Evolutionary conservation across 495 filamentous ascomycete genomes (phyloP), one percentile per base, ranked within the genome.

Genomic region (Lindgomyces ingoldianus): DNA sequence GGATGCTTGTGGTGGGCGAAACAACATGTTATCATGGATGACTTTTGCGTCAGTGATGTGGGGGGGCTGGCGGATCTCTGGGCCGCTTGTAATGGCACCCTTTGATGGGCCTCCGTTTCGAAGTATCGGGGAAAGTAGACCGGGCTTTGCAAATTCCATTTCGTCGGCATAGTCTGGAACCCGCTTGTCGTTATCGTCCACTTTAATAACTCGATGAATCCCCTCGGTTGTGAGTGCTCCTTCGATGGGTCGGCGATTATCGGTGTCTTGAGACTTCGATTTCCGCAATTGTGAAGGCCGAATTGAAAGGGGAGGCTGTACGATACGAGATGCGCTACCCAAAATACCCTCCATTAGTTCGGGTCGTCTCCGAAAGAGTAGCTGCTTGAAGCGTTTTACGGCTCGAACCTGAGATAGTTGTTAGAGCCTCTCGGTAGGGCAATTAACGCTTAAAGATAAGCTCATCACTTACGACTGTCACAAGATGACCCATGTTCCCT

Each of bases 341-440:
- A 90, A 75, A 18, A 87, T 83, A 30, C 81, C 83, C 70, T 84
- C 78, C 62, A 88, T 77, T 10, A 75, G 74, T 9, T 78, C 70
- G 18, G 76, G 84, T 12, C 76, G 68, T 47, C 62, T 74, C 74
- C 80, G 74, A 50, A 69, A 77, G 63, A 78, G 50, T 1, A 89
- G 70, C 21, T 80, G 78, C 68, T 96, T 96, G 76, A 98, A 96
- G 54, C 88, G 90, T 57, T 85, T 85, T 33, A 95, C 93, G 9
- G 93, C 94, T 87, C 87, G 94, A 81, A 98, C 89, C 91, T 96
- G 19, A 25, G 22, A 64, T 52, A 9, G 21, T 65, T 24, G 21
- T 27, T 18, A n/a, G 25, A 14, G 57, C 18, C 46, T 14, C 4
- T 42, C 18, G 25, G 27, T 39, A 39, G 14, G 6, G 33, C 33